These are phyloP conservation scores for Fusarium circinatum DNA, from an alignment of 2,329 filamentous ascomycete genomes.

Conservation along the genomic window DNA sequence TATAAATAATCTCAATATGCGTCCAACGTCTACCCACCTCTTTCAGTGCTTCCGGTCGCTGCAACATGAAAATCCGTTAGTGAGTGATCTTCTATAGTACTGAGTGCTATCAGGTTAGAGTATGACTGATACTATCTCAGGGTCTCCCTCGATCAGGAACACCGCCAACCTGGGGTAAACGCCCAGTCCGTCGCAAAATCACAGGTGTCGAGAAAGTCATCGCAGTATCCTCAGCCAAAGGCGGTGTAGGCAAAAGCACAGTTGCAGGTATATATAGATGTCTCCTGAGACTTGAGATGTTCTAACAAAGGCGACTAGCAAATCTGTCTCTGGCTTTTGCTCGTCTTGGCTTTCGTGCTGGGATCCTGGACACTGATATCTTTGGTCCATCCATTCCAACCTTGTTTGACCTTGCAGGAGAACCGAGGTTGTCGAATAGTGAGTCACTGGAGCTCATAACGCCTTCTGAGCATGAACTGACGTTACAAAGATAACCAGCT, in stretches of 20 bases:
- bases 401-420: constrained; percentile 81
- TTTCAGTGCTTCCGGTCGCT: constrained; percentile 48
- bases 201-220: constrained; percentile 89
- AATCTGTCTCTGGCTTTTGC: constrained; percentile 92
- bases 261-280: constrained; percentile 71
- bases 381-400: constrained; percentile 97
- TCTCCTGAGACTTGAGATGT: neutral
- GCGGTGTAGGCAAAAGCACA: constrained; percentile 97
- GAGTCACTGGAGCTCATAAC: constrained; percentile 44
- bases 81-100: constrained; percentile 48
- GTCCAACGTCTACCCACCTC: constrained; percentile 49
- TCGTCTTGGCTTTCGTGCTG: constrained; percentile 80
- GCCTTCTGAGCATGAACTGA: constrained; percentile 4
- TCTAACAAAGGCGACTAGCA: constrained; percentile 52
- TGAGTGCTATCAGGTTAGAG: neutral
- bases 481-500: constrained; percentile 74
- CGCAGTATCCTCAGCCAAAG: constrained; percentile 96
- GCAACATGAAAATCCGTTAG: constrained; percentile 87
- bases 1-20: constrained; percentile 48
- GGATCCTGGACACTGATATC: constrained; percentile 95
- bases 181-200: constrained; percentile 84
- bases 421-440: constrained; percentile 81
- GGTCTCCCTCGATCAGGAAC: constrained; percentile 83
- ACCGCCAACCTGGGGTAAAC: constrained; percentile 68
- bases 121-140: constrained; percentile 55